Evolutionary conservation across 768 basidiomycete species (phyloP).

Genomic region (Serendipita indica): DNA sequence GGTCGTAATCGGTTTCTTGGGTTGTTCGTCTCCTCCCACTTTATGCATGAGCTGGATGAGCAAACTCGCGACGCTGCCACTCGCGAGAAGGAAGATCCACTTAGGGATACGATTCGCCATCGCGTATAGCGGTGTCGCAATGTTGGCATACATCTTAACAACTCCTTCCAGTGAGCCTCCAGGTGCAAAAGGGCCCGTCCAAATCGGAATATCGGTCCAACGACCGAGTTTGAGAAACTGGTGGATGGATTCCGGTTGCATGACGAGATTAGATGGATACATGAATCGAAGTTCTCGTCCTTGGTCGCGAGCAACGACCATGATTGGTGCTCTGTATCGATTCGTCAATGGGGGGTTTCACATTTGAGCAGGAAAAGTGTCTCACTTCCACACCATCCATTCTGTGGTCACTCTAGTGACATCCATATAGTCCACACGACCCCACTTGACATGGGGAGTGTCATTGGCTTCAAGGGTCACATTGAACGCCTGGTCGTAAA

Average conservation of each 20-base stretch:
- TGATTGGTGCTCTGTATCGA: constrained; percentile 50
- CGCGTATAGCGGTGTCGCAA: constrained; percentile 38
- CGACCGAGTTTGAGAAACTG: constrained; percentile 49
- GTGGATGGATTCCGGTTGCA: constrained; percentile 44
- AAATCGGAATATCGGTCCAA: constrained; percentile 50
- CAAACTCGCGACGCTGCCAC: constrained; percentile 52
- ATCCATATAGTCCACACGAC: constrained; percentile 73
- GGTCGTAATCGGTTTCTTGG: background rate
- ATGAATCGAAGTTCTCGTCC: constrained; percentile 76
- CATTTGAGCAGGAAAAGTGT: constrained; percentile 10
- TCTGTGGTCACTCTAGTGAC: constrained; percentile 70
- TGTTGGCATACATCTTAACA: constrained; percentile 43
- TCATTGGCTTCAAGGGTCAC: constrained; percentile 41
- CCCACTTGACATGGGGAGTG: constrained; percentile 62
- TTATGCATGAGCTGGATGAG: constrained; percentile 50
- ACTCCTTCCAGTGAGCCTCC: constrained; percentile 64
- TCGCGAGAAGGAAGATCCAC: constrained; percentile 52
- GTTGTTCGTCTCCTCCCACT: background rate
- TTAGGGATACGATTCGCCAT: constrained; percentile 42
- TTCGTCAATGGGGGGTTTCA: background rate
- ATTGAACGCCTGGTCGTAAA: constrained; percentile 66
- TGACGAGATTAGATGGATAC: constrained; percentile 43
- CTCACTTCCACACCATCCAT: constrained; percentile 73
- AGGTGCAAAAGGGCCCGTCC: constrained; percentile 55
- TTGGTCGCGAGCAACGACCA: constrained; percentile 55